Evolutionary conservation across 805 yeast genomes (phyloP).

Genomic region (Peterozyma xylosa): DNA sequence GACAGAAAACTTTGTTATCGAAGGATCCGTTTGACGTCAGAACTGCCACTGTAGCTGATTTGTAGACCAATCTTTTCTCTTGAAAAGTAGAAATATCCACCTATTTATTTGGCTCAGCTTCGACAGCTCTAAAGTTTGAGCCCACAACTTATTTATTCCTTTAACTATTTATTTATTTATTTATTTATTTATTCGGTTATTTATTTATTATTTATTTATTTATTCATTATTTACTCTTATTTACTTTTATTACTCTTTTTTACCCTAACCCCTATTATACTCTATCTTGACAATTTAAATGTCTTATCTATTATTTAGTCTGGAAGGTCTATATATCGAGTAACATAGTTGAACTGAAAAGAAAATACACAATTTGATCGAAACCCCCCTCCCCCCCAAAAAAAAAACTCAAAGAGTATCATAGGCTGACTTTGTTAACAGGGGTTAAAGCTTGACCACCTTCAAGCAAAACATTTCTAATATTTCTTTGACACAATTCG

Average conservation of each 20-base stretch:
- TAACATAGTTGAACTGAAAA: not conserved
- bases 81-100: not conserved
- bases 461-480: constrained; percentile 28
- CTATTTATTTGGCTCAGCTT: constrained; percentile 2
- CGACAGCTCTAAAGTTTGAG: not conserved
- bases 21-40: constrained; percentile 64
- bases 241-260: not conserved
- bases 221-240: not conserved
- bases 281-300: too few relatives aligned
- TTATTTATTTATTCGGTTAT: not conserved
- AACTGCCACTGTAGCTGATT: constrained; percentile 64
- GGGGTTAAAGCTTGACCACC: constrained; percentile 28
- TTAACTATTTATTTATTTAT: not conserved
- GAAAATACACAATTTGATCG: not conserved
- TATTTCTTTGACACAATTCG: constrained; percentile 34
- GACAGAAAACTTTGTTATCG: constrained; percentile 52
- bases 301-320: too few relatives aligned
- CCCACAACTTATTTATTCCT: not conserved
- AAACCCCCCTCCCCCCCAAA: too few relatives aligned
- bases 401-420: too few relatives aligned
- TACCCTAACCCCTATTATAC: too few relatives aligned
- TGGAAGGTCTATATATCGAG: not conserved
- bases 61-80: constrained; percentile 23
- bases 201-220: not conserved
- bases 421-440: constrained; percentile 13